Conservation (phyloP, 495 filamentous ascomycete species). For the Aspergillus taichungensis region DNA sequence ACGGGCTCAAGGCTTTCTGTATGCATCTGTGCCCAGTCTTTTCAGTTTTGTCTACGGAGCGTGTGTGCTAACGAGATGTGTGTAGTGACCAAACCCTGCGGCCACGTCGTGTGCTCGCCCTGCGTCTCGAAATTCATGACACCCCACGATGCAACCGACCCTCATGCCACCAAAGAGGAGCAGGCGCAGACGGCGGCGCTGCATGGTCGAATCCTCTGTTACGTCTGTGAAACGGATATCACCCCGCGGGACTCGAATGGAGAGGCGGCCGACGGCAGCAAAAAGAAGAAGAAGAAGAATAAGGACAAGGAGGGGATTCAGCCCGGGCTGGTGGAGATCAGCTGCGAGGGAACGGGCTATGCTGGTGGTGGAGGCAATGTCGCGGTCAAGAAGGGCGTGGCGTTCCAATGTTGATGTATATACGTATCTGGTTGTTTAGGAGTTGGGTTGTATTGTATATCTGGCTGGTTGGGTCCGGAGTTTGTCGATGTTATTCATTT, state of each 20-base stretch:
- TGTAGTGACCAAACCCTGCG: constrained; percentile 78
- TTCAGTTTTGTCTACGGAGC: too few species aligned
- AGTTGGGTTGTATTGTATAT: too few species aligned
- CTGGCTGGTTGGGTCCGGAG: too few species aligned
- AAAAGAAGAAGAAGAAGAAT: constrained; percentile 33
- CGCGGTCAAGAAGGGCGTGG: constrained; percentile 69
- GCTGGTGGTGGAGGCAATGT: constrained; percentile 75
- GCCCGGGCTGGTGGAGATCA: constrained; percentile 76
- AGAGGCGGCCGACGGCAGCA: constrained; percentile 7
- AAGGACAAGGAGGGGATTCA: constrained; percentile 45
- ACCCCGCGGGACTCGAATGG: constrained; percentile 21
- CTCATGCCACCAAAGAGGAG: constrained; percentile 51
- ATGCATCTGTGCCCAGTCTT: constrained; percentile 14
- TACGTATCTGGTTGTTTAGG: too few species aligned
- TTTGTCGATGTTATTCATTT: too few species aligned
- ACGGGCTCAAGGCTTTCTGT: constrained; percentile 72
- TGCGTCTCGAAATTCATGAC: constrained; percentile 87
- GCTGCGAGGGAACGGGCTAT: constrained; percentile 87
- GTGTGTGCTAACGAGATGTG: not conserved
- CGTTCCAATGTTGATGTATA: constrained; percentile 66
- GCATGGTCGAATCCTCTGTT: constrained; percentile 54
- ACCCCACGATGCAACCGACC: constrained; percentile 49
- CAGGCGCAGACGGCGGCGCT: constrained; percentile 32
- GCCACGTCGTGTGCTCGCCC: constrained; percentile 83
- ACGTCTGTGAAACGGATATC: constrained; percentile 79